Evolutionary conservation across 257 asterid genomes (phyloP), one percentile per base, ranked within the genome.

Genomic region (Leonotis leonurus): DNA sequence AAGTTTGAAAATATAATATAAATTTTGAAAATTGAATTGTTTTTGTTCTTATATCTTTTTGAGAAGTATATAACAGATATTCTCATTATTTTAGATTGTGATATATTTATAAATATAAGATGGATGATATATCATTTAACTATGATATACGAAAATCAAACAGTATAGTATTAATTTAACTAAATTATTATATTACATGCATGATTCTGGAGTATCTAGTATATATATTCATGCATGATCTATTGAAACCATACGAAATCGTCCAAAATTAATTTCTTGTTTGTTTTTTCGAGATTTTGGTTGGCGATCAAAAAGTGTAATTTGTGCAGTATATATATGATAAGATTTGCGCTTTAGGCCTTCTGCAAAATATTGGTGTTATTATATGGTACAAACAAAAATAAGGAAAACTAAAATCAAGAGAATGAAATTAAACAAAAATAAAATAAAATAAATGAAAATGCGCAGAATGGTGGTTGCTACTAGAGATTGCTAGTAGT

Each of bases 401-500:
- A 4, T 18, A 3, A 6, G 14, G 54, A 16, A 10, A 67, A 5
- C 27, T 17, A 2, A 55, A 55, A 55, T 17, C 3, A 55, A 55
- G 1, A 3, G 3, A 8, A 1, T 1, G 2, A 7, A 5, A 46
- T 8, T 27, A 26, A 46, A 18, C 7, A 9, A 39, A 11, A 32
- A 14, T 36, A 10, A n/a, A 13, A 26, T 50, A 29, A 29, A 52
- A 5, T 68, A 8, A 20, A n/a, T 13, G 14, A 10, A 3, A 8
- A 8, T 26, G 52, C 27, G 13, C 5, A 48, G 7, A 21, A 62
- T 1, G 6, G 4, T 41, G 3, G 41, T 4, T 13, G 73, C 80
- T 85, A 81, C 80, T 85, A 81, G 66, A 71, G 85, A 57, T 80
- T 73, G 68, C 76, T 32, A 64, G 75, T 69, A n/a, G n/a, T n/a